These are phyloP conservation scores for Suhomyces atakaporum DNA, from an alignment of 1,139 yeast genomes.

Conservation along the genomic window DNA sequence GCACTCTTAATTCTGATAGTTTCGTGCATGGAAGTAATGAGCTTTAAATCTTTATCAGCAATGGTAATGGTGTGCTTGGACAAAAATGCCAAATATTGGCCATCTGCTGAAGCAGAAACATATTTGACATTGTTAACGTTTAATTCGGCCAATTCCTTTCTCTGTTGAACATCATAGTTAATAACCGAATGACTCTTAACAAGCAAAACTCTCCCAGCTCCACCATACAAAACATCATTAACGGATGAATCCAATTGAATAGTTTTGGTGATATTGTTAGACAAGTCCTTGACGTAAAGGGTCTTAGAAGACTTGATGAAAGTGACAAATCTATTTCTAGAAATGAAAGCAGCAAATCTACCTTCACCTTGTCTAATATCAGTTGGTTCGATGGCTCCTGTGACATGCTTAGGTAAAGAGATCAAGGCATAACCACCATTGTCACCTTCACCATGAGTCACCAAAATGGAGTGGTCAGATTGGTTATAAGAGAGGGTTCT, in stretches of 20 bases:
- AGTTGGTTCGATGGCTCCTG: constrained; percentile 91
- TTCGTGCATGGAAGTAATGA: constrained; percentile 87
- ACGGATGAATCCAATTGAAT: constrained; percentile 74
- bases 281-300: constrained; percentile 81
- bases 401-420: constrained; percentile 79
- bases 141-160: constrained; percentile 71
- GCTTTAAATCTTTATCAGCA: constrained; percentile 75
- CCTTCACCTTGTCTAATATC: constrained; percentile 81
- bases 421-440: constrained; percentile 71
- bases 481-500: constrained; percentile 88
- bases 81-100: constrained; percentile 82
- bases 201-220: constrained; percentile 81
- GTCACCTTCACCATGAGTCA: constrained; percentile 73
- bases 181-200: constrained; percentile 73
- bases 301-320: constrained; percentile 64
- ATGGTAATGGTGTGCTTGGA: constrained; percentile 93
- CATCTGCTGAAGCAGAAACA: constrained; percentile 86
- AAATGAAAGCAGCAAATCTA: constrained; percentile 83
- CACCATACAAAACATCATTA: constrained; percentile 73
- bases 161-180: constrained; percentile 90
- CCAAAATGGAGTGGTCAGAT: constrained; percentile 82
- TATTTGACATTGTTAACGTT: constrained; percentile 82
- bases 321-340: constrained; percentile 91
- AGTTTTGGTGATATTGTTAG: constrained; percentile 77
- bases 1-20: constrained; percentile 97